phyloP scores from a whole-genome alignment of 176 grass and related monocot species.

The Aegilops tauschii region DNA sequence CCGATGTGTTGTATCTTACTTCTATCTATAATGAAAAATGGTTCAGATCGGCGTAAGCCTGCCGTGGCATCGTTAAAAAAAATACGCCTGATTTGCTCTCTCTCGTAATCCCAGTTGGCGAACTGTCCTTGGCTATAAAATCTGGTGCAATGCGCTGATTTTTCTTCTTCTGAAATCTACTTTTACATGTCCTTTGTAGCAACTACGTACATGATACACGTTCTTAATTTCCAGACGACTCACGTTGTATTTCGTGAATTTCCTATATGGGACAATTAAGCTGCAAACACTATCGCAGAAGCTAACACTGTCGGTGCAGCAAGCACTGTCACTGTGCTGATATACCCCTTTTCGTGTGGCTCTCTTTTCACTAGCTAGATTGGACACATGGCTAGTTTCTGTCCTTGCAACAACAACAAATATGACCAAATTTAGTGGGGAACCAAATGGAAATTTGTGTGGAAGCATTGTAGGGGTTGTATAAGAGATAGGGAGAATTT shows the following conservation, averaged over 20 bases:
- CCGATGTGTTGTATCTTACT: too few relatives aligned
- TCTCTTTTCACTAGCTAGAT: not conserved
- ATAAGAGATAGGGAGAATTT: not conserved
- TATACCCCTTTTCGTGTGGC: not conserved
- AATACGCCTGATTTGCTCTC: not conserved
- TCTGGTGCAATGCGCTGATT: not conserved
- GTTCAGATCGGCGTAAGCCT: too few relatives aligned
- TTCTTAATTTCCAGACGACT: not conserved
- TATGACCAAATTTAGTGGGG: not conserved
- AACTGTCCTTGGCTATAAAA: not conserved
- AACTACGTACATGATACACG: not conserved
- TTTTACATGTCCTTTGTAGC: not conserved
- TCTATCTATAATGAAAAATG: too few relatives aligned
- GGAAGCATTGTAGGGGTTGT: not conserved
- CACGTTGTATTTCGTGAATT: not conserved
- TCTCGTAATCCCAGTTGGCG: not conserved
- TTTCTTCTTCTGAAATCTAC: not conserved
- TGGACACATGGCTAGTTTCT: not conserved
- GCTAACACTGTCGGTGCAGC: too few relatives aligned
- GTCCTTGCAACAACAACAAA: not conserved
- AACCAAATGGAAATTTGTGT: not conserved
- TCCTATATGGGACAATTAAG: not conserved
- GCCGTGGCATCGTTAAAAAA: too few relatives aligned
- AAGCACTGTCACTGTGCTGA: too few relatives aligned
- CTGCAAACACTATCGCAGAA: not conserved